phyloP scores from a whole-genome alignment of 192 early-diverging fungal species.

The Gigaspora rosea region DNA sequence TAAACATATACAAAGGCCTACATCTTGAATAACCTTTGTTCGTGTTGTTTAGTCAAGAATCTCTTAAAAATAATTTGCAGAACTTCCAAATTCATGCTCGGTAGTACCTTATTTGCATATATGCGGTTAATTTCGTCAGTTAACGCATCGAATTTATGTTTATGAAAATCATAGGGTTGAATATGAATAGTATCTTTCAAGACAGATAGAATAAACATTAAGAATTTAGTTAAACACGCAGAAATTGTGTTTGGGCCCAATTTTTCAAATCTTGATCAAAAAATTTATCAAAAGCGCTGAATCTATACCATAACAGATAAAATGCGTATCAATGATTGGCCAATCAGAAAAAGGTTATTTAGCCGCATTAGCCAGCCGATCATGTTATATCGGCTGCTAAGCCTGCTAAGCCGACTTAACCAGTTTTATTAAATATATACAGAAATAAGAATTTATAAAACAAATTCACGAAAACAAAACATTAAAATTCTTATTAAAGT shows the following conservation, averaged over 20 bases:
- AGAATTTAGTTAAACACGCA: too few species aligned
- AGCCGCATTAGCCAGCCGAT: not conserved
- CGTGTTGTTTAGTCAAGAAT: not conserved
- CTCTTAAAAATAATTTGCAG: not conserved
- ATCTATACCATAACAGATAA: too few species aligned
- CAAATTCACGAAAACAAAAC: too few species aligned
- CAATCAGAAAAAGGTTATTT: not conserved
- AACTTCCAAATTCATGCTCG: not conserved
- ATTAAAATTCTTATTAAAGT: too few species aligned
- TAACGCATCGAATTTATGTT: slow-evolving; percentile 74
- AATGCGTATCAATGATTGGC: too few species aligned
- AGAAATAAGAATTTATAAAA: too few species aligned
- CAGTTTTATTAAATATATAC: too few species aligned
- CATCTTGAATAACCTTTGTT: slow-evolving; percentile 74
- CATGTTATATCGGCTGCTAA: too few species aligned
- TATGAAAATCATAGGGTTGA: slow-evolving; percentile 76
- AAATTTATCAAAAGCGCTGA: too few species aligned
- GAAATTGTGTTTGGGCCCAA: too few species aligned
- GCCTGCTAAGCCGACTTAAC: too few species aligned
- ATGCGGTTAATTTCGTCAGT: slow-evolving; percentile 89
- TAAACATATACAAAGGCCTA: slow-evolving; percentile 87
- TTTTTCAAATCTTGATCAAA: too few species aligned
- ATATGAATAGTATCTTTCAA: slow-evolving; percentile 87
- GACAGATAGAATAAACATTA: slow-evolving; percentile 86
- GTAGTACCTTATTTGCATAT: slow-evolving; percentile 85